These are phyloP conservation scores for Dryadomyces quercivorus DNA, from an alignment of 2,329 filamentous ascomycete species.

Conservation along the genomic window DNA sequence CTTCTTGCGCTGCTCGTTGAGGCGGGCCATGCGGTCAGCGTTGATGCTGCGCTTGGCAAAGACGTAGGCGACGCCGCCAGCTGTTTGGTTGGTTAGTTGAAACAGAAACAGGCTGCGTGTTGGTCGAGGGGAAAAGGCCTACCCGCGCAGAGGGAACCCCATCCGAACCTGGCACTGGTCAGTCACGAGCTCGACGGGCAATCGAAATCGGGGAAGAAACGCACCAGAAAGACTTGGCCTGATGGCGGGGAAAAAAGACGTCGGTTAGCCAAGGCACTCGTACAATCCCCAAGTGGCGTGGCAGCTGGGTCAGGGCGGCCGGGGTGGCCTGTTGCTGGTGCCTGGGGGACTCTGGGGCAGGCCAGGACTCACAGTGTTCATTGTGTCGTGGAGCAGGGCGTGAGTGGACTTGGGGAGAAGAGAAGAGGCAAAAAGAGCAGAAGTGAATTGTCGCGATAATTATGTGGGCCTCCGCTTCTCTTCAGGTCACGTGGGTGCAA, in stretches of 20 bases:
- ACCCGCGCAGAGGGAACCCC: constrained; percentile 81
- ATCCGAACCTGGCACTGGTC: constrained; percentile 59
- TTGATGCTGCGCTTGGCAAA: constrained; percentile 95
- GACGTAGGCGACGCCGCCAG: constrained; percentile 85
- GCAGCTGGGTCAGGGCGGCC: background rate
- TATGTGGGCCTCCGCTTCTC: background rate
- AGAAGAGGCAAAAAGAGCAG: background rate
- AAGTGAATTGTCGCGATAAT: background rate
- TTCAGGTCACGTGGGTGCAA: background rate
- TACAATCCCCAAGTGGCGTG: background rate
- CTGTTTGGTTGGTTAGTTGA: constrained; percentile 27
- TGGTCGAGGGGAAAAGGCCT: constrained; percentile 20
- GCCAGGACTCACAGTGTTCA: constrained; percentile 10
- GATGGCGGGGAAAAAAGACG: constrained; percentile 1
- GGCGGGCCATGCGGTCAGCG: constrained; percentile 64
- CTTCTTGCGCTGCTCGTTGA: constrained; percentile 54
- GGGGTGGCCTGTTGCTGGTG: background rate
- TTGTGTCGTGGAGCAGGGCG: background rate
- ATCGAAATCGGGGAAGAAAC: background rate
- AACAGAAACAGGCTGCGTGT: background rate
- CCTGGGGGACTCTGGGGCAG: background rate
- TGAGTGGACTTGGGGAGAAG: background rate
- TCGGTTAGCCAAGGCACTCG: background rate
- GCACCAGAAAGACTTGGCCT: constrained; percentile 58
- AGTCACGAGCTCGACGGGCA: background rate